Percentiles rank a stretch among this genome's conserved stretches.
Conservation (phyloP, 2,329 filamentous ascomycete species). For the Penicillium brevicompactum region DNA sequence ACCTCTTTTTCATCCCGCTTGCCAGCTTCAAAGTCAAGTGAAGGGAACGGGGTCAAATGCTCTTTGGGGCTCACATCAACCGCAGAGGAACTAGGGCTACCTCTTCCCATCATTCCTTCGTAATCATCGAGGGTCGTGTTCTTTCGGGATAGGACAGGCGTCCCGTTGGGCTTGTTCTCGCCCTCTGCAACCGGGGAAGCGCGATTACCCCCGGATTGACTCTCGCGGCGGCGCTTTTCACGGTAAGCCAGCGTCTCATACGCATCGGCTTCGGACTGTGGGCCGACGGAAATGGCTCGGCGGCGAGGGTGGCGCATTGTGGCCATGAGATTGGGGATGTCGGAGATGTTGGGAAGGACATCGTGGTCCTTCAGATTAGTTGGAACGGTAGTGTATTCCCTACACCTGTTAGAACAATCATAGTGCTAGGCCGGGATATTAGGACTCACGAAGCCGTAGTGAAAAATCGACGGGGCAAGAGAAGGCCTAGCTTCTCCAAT, state of each 20-base stretch:
- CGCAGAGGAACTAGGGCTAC: constrained; percentile 48
- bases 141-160: constrained; percentile 44
- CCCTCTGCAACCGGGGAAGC: constrained; percentile 28
- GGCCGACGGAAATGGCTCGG: constrained; percentile 84
- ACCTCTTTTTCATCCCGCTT: constrained; percentile 70
- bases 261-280: constrained; percentile 93
- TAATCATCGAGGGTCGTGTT: constrained; percentile 62
- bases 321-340: constrained; percentile 78
- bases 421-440: constrained; percentile 7
- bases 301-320: constrained; percentile 78
- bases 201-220: constrained; percentile 48
- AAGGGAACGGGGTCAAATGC: constrained; percentile 25
- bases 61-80: constrained; percentile 33
- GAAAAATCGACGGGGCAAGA: constrained; percentile 87
- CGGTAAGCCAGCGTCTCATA: constrained; percentile 94
- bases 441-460: constrained; percentile 72
- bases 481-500: constrained; percentile 76
- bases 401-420: constrained; percentile 44
- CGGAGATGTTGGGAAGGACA: constrained; percentile 83
- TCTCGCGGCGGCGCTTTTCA: constrained; percentile 68
- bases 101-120: constrained; percentile 74
- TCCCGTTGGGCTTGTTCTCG: constrained; percentile 29
- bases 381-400: constrained; percentile 77
- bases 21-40: constrained; percentile 38
- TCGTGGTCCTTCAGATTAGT: constrained; percentile 76